Percentiles rank a stretch among this genome's conserved stretches.
Conservation (phyloP, 2,329 filamentous ascomycete species). For the Apiospora phragmitis region DNA sequence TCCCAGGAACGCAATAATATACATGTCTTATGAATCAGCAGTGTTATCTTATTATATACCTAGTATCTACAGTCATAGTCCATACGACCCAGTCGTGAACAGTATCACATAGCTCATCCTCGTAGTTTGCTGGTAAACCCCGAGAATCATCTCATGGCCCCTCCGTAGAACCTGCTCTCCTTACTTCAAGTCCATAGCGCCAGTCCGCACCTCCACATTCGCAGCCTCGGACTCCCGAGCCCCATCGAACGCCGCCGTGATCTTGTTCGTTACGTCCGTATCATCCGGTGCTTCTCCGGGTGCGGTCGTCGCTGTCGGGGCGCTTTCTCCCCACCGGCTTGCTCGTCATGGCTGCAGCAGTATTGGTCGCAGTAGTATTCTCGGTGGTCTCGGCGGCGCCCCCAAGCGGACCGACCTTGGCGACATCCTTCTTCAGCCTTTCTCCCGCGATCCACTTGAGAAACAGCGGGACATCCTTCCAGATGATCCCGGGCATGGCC, state of each 20-base stretch:
- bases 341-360: background rate
- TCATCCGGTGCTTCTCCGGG: background rate
- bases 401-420: background rate
- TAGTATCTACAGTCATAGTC: background rate
- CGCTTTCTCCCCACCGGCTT: background rate
- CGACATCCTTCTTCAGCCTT: slow-evolving; percentile 30
- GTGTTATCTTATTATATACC: background rate
- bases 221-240: background rate
- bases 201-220: background rate
- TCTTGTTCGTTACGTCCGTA: background rate
- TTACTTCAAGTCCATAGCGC: background rate
- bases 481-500: slow-evolving; percentile 61
- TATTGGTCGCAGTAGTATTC: background rate
- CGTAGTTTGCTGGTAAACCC: background rate
- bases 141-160: background rate
- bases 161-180: background rate
- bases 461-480: slow-evolving; percentile 72
- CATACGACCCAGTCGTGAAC: background rate
- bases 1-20: background rate
- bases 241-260: background rate
- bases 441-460: slow-evolving; percentile 59
- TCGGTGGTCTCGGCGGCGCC: background rate
- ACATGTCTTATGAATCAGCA: background rate
- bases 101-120: background rate
- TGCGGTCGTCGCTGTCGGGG: background rate